Base-by-base conservation (phyloP, 331 rosid species). In the Stylosanthes scabra region DNA sequence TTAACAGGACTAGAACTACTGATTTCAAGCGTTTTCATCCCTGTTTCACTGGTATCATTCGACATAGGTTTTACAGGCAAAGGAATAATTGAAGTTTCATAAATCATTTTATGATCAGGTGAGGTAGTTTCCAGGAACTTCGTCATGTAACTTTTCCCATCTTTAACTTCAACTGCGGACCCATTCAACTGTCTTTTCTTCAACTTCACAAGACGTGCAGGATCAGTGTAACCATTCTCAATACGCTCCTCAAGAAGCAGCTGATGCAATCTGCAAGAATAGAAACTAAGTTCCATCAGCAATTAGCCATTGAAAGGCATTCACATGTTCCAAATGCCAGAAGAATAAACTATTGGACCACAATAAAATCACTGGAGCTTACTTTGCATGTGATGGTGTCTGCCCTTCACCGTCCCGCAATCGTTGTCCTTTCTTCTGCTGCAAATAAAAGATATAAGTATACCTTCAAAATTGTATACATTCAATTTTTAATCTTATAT, bases 181-280 rank as follows among this genome's bases (percentile, higher is more conserved):
- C 88, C 88, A 81, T 82, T 92, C 80, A 96, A 74, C 44, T 90
- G 99, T 60, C 94, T 88, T 86, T 71, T 90, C 92, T 90, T 96
- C 86, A 96, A 78, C 83, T 90, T 92, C 82, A 96, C 96, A 59
- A 87, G 87, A 37, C 91, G 88, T 9, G 89, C 92, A 54, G 98
- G 89, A 78, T 96, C 87, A 79, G 80, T 82, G 68, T 77, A 87
- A 79, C 88, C 86, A 82, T 86, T 96, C 86, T 86, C 94, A 74
- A 90, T 44, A 56, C 93, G 89, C 79, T 96, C 99, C 84, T 92
- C 99, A 86, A 88, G 84, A 80, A 96, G 88, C 86, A 96, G 86
- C 64, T 96, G 96, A 74, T 96, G 98, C 80, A 96, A 79, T 85
- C 99, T 96, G 88, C 76, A 77, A 72, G 16, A 58, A 64, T 74